Evolutionary conservation across 1,139 yeast genomes (phyloP).

Genomic region (Nakaseomyces delphensis): DNA sequence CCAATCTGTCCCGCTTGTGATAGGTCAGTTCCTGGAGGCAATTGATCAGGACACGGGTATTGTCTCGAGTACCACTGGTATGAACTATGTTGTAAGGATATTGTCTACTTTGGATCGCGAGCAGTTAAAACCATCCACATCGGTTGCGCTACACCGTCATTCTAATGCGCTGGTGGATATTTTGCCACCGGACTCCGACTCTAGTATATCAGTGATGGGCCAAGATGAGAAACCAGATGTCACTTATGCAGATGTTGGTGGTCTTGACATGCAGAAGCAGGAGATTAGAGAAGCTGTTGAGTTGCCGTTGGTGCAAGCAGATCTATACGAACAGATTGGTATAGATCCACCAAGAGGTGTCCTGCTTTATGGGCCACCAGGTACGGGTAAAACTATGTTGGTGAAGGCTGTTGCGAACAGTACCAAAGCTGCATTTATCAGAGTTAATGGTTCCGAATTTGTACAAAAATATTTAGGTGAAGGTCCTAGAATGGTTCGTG

Average conservation of each 20-base stretch:
- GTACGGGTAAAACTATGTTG: conserved; percentile 98
- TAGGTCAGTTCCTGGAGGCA: conserved; percentile 96
- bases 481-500: conserved; percentile 99
- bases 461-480: conserved; percentile 98
- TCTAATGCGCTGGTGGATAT: conserved; percentile 96
- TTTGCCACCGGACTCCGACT: conserved; percentile 97
- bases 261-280: conserved; percentile 97
- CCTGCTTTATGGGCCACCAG: conserved; percentile 94
- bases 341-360: conserved; percentile 99
- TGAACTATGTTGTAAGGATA: conserved; percentile 91
- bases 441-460: conserved; percentile 96
- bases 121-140: conserved; percentile 84
- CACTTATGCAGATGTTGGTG: conserved; percentile 86
- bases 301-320: conserved; percentile 91
- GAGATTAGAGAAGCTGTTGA: conserved; percentile 98
- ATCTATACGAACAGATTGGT: conserved; percentile 93
- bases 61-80: conserved; percentile 94
- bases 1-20: conserved; percentile 94
- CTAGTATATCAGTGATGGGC: conserved; percentile 88
- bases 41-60: conserved; percentile 95
- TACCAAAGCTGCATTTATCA: conserved; percentile 88
- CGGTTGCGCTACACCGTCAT: conserved; percentile 96
- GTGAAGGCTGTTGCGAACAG: conserved; percentile 98
- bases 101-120: conserved; percentile 92
- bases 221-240: conserved; percentile 89